Evolutionary conservation across 2,329 filamentous ascomycete species (phyloP).

Genomic region (Ophiosphaerella narmari): DNA sequence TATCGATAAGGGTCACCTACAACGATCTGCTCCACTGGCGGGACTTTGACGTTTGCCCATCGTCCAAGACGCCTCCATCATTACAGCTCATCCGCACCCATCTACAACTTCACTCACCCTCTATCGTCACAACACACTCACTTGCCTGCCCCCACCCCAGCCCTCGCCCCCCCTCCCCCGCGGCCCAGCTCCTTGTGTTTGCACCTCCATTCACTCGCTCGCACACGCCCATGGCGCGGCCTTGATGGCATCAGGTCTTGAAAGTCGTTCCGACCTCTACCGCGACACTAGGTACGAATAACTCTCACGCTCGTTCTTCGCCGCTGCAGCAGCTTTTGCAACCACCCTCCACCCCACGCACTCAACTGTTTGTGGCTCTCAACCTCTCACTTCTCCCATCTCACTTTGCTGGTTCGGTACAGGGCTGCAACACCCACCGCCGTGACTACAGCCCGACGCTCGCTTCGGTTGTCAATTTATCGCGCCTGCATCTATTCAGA

Average conservation of each 20-base stretch:
- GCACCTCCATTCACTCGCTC: conserved; percentile 40
- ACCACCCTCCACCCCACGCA: conserved; percentile 1
- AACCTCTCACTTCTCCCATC: conserved; percentile 4
- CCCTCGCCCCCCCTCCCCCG: conserved; percentile 3
- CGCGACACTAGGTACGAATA: conserved; percentile 28
- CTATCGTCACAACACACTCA: conserved; percentile 7
- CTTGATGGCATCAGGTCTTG: conserved; percentile 32
- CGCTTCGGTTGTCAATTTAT: conserved; percentile 34
- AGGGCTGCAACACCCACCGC: conserved; percentile 33
- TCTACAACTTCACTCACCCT: conserved; percentile 13
- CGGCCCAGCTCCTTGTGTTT: conserved; percentile 17
- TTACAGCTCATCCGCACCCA: conserved; percentile 5
- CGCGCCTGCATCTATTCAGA: conserved; percentile 17
- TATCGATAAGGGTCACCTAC: no score
- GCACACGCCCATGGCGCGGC: conserved; percentile 45
- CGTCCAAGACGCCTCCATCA: not conserved
- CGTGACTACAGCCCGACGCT: conserved; percentile 37
- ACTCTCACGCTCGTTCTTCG: conserved; percentile 21
- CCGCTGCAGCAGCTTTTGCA: conserved; percentile 8
- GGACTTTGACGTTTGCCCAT: not conserved
- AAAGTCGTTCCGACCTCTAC: conserved; percentile 28
- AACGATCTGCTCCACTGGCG: not conserved
- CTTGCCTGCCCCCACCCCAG: conserved; percentile 6
- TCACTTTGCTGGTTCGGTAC: conserved; percentile 30
- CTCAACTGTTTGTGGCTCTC: conserved; percentile 16